Conservation (phyloP, 306 rosid species). For the peach (Prunus persica) region Prunus_persica_NCBIv2 NC_034016.1:21040001-21040500, state of each 20-base stretch:
- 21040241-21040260: not conserved
- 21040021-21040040: not conserved
- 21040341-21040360: not conserved
- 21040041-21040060: not conserved
- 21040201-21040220: not conserved
- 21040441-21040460: not conserved
- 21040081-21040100: not conserved
- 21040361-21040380: not conserved
- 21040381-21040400: not conserved
- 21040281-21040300: not conserved
- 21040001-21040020: not conserved
- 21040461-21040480: not conserved
- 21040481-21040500: too few species aligned
- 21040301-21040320: not conserved
- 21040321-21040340: not conserved
- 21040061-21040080: not conserved
- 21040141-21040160: conserved; percentile 13
- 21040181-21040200: not conserved
- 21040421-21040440: not conserved
- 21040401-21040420: not conserved
- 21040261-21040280: not conserved
- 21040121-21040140: conserved; percentile 15
- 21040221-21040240: not conserved
- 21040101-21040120: not conserved
- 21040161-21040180: not conserved